Conservation (phyloP, 2,329 filamentous ascomycete species). For the Epichloe sylvatica region DNA sequence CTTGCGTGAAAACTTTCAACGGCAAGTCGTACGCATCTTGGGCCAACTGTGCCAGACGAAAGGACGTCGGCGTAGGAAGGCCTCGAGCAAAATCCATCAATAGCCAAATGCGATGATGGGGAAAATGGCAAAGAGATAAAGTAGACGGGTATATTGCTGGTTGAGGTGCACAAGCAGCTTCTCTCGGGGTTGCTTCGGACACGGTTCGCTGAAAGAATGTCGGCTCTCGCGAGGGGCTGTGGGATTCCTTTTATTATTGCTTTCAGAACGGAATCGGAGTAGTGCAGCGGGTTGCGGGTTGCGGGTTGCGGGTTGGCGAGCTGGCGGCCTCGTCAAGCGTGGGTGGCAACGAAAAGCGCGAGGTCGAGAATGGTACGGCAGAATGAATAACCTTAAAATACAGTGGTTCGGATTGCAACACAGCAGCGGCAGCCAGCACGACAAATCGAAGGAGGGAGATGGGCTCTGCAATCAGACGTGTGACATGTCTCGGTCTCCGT, state of each 20-base stretch:
- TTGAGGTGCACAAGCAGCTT: neutral
- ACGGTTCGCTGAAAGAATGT: neutral
- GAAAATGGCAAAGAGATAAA: neutral
- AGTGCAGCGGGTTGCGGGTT: neutral
- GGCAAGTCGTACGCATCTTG: constrained; percentile 28
- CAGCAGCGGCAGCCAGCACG: neutral
- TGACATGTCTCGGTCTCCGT: neutral
- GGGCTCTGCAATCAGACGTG: constrained; percentile 2
- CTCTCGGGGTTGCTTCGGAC: neutral
- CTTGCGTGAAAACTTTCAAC: constrained; percentile 24
- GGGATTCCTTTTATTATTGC: neutral
- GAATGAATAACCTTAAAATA: constrained; percentile 9
- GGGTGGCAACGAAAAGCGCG: neutral
- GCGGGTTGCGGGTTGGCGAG: neutral
- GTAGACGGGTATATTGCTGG: neutral
- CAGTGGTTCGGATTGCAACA: constrained; percentile 1
- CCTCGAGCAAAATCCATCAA: constrained; percentile 25
- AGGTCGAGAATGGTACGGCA: neutral
- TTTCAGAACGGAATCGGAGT: neutral
- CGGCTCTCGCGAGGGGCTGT: neutral
- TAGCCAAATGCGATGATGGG: neutral
- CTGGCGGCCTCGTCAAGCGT: neutral
- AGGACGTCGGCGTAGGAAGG: constrained; percentile 30
- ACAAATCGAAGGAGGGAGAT: neutral
- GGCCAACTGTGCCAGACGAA: constrained; percentile 26